Conservation (phyloP, 805 yeast species). For the Isabelozyma rhagii region DNA sequence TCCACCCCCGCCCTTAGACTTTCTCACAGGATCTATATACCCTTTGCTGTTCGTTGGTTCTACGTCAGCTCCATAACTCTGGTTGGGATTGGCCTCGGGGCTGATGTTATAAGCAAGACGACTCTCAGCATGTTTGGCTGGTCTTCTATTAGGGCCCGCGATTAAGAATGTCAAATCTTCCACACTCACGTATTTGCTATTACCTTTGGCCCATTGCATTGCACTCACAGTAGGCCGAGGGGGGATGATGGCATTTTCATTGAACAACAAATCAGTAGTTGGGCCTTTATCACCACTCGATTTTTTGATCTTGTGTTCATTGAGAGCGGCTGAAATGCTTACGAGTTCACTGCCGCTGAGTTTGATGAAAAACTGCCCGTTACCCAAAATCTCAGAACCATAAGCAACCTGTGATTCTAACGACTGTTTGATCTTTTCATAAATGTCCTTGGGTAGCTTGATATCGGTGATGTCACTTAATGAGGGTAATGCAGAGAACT, state of each 20-base stretch:
- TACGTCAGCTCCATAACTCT: slow-evolving; percentile 24
- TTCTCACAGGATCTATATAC: slow-evolving; percentile 50
- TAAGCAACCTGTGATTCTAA: slow-evolving; percentile 18
- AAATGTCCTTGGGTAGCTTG: slow-evolving; percentile 30
- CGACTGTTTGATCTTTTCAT: slow-evolving; percentile 15
- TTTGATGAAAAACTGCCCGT: slow-evolving; percentile 59
- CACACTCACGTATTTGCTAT: slow-evolving; percentile 51
- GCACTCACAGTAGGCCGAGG: slow-evolving; percentile 78
- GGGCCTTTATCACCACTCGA: slow-evolving; percentile 16
- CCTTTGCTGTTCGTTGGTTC: slow-evolving; percentile 12
- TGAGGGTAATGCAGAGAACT: slow-evolving; percentile 55
- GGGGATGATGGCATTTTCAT: slow-evolving; percentile 65
- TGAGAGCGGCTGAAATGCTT: slow-evolving; percentile 20
- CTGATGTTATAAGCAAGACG: slow-evolving; percentile 46
- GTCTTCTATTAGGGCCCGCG: slow-evolving; percentile 72
- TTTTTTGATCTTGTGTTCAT: slow-evolving; percentile 15
- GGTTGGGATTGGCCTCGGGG: slow-evolving; percentile 41
- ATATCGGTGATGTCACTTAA: slow-evolving; percentile 54
- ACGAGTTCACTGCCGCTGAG: slow-evolving; percentile 46
- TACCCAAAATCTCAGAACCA: slow-evolving; percentile 35
- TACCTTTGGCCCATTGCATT: slow-evolving; percentile 83
- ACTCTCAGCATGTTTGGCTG: slow-evolving; percentile 58
- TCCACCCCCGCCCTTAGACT: slow-evolving; percentile 19
- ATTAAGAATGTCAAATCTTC: slow-evolving; percentile 64
- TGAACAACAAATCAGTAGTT: slow-evolving; percentile 60